Evolutionary conservation across 768 basidiomycete species (phyloP).

Genomic region (Strobilomyces echinocephalus): DNA sequence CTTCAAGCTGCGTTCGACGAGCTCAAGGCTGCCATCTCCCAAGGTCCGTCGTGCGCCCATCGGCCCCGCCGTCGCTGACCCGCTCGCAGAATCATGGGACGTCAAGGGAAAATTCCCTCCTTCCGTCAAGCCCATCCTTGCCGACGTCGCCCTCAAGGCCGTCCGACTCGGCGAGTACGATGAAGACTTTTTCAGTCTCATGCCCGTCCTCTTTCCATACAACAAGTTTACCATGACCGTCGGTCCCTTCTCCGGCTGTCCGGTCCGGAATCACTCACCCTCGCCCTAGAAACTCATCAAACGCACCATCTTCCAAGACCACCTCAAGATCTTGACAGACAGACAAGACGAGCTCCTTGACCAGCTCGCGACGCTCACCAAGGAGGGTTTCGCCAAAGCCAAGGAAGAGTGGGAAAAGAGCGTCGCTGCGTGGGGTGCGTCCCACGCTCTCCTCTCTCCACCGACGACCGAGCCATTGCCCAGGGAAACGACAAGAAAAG

Average conservation of each 20-base stretch:
- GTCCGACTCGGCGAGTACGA: slow-evolving; percentile 85
- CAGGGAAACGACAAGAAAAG: slow-evolving; percentile 59
- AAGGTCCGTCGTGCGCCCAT: slow-evolving; percentile 37
- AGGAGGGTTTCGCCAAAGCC: slow-evolving; percentile 62
- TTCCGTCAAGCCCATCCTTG: slow-evolving; percentile 64
- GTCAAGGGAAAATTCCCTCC: slow-evolving; percentile 89
- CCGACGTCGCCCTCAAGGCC: slow-evolving; percentile 69
- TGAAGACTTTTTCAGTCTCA: slow-evolving; percentile 84
- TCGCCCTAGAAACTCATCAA: slow-evolving; percentile 80
- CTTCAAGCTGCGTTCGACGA: slow-evolving; percentile 57
- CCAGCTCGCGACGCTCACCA: slow-evolving; percentile 57
- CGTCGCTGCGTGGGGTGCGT: slow-evolving; percentile 63
- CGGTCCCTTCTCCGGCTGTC: slow-evolving; percentile 23
- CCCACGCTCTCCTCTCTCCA: neutral
- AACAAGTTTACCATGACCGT: slow-evolving; percentile 94
- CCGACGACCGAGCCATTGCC: neutral
- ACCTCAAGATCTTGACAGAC: slow-evolving; percentile 58
- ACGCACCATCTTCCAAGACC: slow-evolving; percentile 76
- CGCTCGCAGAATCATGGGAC: slow-evolving; percentile 61
- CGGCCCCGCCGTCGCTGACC: neutral
- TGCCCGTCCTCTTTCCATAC: slow-evolving; percentile 87
- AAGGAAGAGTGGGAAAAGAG: slow-evolving; percentile 75
- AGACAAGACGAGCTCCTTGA: slow-evolving; percentile 65
- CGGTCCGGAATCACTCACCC: slow-evolving; percentile 6
- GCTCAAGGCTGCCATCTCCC: slow-evolving; percentile 55